phyloP scores from a whole-genome alignment of 1,139 yeast species.

The Diutina scorzettiae region DNA sequence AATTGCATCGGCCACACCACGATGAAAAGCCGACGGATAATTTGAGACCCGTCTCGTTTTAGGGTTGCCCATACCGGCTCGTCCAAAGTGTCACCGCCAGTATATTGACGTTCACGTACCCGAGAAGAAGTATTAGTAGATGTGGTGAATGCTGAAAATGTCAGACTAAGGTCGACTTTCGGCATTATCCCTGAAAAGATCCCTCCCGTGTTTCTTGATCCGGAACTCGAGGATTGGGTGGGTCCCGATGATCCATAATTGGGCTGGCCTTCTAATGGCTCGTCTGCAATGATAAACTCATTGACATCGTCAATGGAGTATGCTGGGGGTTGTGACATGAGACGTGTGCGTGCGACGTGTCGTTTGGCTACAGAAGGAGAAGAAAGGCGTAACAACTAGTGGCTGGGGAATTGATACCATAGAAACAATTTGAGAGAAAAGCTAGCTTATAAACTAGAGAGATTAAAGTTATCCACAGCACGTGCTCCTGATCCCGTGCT shows the following conservation, averaged over 20 bases:
- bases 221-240: neutral
- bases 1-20: slow-evolving; percentile 63
- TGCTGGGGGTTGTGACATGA: slow-evolving; percentile 1
- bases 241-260: neutral
- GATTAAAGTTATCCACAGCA: no score
- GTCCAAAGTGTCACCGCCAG: slow-evolving; percentile 78
- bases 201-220: neutral
- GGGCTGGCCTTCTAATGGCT: neutral
- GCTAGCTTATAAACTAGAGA: no score
- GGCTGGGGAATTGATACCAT: no score
- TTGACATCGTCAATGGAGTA: slow-evolving; percentile 4
- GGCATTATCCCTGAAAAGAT: slow-evolving; percentile 14
- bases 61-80: slow-evolving; percentile 69
- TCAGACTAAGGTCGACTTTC: slow-evolving; percentile 21
- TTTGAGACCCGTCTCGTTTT: slow-evolving; percentile 53
- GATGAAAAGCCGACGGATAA: slow-evolving; percentile 50
- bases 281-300: slow-evolving; percentile 3
- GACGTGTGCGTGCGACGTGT: no score
- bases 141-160: slow-evolving; percentile 26
- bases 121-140: slow-evolving; percentile 21
- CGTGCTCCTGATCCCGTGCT: no score
- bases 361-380: no score
- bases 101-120: slow-evolving; percentile 57
- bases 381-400: no score
- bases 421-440: no score